These are phyloP conservation scores for Aspergillus novofumigatus DNA, from an alignment of 2,329 filamentous ascomycete species.

Conservation along the genomic window DNA sequence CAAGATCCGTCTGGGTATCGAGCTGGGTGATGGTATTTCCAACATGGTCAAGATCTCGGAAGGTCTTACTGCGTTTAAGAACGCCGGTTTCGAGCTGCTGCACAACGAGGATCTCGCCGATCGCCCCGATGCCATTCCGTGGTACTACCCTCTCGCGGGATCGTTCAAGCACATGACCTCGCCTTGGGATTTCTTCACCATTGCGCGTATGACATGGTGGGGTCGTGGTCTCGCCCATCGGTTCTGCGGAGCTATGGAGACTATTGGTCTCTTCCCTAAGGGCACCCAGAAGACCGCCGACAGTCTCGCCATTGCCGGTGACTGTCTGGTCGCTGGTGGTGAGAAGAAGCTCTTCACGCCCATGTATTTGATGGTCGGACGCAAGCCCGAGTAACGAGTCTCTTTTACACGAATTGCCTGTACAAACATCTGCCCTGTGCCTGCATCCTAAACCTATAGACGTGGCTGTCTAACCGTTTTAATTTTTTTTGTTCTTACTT, in stretches of 20 bases:
- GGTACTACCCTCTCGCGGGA: slow-evolving; percentile 91
- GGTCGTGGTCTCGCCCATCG: slow-evolving; percentile 72
- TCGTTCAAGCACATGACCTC: slow-evolving; percentile 78
- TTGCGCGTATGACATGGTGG: slow-evolving; percentile 82
- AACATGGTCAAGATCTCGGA: slow-evolving; percentile 92
- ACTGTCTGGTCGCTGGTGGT: slow-evolving; percentile 81
- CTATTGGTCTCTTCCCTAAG: slow-evolving; percentile 66
- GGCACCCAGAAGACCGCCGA: slow-evolving; percentile 96
- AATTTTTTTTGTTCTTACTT: slow-evolving; percentile 9
- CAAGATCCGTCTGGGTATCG: slow-evolving; percentile 87
- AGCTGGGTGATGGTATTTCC: slow-evolving; percentile 92
- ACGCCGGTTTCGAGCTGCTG: slow-evolving; percentile 79
- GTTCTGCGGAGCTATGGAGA: slow-evolving; percentile 73
- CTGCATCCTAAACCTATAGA: slow-evolving; percentile 12
- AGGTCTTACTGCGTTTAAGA: slow-evolving; percentile 75
- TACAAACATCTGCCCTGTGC: slow-evolving; percentile 9
- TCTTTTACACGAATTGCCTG: slow-evolving; percentile 1
- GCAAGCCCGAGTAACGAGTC: slow-evolving; percentile 62
- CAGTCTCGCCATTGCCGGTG: slow-evolving; percentile 74
- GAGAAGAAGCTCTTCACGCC: slow-evolving; percentile 92
- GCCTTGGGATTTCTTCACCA: slow-evolving; percentile 74
- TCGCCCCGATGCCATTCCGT: slow-evolving; percentile 70
- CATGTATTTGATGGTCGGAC: slow-evolving; percentile 95
- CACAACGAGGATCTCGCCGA: slow-evolving; percentile 83
- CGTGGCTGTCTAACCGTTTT: slow-evolving; percentile 19